Conservation (phyloP, 371 early-diverging fungal genomes). For the Funneliformis caledonium region DNA sequence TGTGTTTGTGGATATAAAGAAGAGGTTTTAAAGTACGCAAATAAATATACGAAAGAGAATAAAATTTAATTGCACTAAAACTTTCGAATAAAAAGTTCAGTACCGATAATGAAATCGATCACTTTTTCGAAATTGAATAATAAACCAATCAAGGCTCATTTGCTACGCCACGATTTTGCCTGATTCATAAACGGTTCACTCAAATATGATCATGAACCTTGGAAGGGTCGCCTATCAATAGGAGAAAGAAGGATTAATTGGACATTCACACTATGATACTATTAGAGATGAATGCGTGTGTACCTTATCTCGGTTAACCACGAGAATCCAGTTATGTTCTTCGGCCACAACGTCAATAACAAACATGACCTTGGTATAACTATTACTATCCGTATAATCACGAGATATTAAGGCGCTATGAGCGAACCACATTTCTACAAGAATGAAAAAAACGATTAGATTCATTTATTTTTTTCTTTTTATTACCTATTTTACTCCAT, state of each 20-base stretch:
- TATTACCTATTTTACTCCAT: too few species aligned
- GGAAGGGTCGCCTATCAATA: slow-evolving; percentile 43
- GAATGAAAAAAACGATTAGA: background rate
- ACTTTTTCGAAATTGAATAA: too few species aligned
- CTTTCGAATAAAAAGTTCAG: too few species aligned
- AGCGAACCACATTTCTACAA: slow-evolving; percentile 30
- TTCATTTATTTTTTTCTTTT: too few species aligned
- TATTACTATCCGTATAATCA: slow-evolving; percentile 4
- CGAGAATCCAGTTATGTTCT: slow-evolving; percentile 18
- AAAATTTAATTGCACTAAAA: too few species aligned
- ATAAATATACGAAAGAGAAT: too few species aligned
- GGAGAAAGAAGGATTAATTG: slow-evolving; percentile 8
- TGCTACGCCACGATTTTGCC: background rate
- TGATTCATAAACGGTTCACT: too few species aligned
- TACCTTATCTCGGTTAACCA: slow-evolving; percentile 20
- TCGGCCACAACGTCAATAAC: background rate
- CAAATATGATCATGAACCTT: slow-evolving; percentile 40
- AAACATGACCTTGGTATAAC: background rate
- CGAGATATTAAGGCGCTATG: slow-evolving; percentile 11
- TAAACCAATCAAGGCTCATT: background rate
- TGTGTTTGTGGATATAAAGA: too few species aligned
- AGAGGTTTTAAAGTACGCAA: too few species aligned
- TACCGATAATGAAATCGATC: too few species aligned
- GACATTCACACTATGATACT: slow-evolving; percentile 45
- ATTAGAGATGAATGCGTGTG: slow-evolving; percentile 34